Evolutionary conservation across 805 yeast species (phyloP), one percentile per base, ranked within the genome.

Genomic region (Nakazawaea anatomiae): DNA sequence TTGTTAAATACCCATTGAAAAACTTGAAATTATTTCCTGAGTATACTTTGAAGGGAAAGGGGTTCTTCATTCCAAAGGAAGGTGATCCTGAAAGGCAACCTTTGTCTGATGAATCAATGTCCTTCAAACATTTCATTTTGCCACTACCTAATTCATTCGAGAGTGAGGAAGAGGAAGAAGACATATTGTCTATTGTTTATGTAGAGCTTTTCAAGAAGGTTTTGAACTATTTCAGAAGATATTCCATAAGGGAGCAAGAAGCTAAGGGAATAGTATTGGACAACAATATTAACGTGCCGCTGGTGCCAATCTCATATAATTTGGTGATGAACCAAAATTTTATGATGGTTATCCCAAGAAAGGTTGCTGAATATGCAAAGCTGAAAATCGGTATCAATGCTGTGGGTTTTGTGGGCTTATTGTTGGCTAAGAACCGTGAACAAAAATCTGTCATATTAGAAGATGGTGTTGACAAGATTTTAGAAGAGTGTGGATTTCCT

Each of bases 291-390:
- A 43, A 48, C 34, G 39, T 48, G 6, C 28, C 7, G 7, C 39
- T 42, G 11, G 14, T 45, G 8, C 49, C 52, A 12, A 70, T 83
- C 46, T 85, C 92, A 39, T 92, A 88, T 66, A 92, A 92, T 63
- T 81, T 91, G 36, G 69, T 89, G 42, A 80, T 92, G 76, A 89
- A 95, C 45, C 81, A 82, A 46, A 77, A 81, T 48, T 92, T 94
- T 88, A 79, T 92, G 69, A 79, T 90, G 79, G 65, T 87, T 27
- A 84, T 90, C n/a, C 98, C 99, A 14, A 78, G 97, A 60, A 71
- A 85, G 2, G 60, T 63, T 14, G 83, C 85, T 1, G 71, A 68
- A 46, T 82, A 74, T 59, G 73, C 75, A 42, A 71, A 71, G 7
- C 57, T 52, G 27, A 58, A 57, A 14, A 67, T 83, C 32, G 86